A percentile compares a stretch with the other conserved stretches of the same genome.
These are phyloP conservation scores for Spergularia bocconei DNA, from an alignment of 148 eudicot species.

Conservation along the genomic window DNA sequence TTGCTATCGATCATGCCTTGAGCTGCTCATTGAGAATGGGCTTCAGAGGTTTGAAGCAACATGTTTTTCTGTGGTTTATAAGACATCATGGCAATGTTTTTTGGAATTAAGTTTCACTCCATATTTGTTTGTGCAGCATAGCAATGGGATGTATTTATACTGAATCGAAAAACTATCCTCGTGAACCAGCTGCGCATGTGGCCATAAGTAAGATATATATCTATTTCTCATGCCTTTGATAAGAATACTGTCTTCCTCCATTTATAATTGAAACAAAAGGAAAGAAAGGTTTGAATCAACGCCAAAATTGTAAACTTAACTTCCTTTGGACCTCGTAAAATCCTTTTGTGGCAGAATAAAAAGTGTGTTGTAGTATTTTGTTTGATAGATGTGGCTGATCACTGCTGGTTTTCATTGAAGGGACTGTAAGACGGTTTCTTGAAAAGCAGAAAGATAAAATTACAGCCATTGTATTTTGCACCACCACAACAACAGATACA, in stretches of 20 bases:
- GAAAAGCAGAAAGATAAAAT: slow-evolving; percentile 92
- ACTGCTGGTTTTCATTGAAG: slow-evolving; percentile 32
- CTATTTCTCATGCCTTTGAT: not conserved
- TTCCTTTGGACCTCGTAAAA: not conserved
- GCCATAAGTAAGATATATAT: slow-evolving; percentile 74
- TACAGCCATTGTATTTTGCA: slow-evolving; percentile 82
- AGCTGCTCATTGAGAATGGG: slow-evolving; percentile 83
- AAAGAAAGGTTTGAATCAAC: not conserved
- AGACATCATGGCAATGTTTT: not conserved
- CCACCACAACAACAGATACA: slow-evolving; percentile 68
- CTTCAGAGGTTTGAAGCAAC: slow-evolving; percentile 59
- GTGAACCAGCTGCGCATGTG: slow-evolving; percentile 99
- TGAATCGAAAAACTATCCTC: slow-evolving; percentile 93
- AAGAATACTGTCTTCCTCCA: slow-evolving; percentile 1
- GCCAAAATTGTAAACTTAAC: not conserved
- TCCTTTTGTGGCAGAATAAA: not conserved
- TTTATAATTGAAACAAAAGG: not conserved
- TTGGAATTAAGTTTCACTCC: slow-evolving; percentile 9
- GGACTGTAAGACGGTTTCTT: slow-evolving; percentile 92
- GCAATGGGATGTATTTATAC: slow-evolving; percentile 94
- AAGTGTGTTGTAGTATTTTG: not conserved
- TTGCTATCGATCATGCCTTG: slow-evolving; percentile 93
- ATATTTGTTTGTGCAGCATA: slow-evolving; percentile 58
- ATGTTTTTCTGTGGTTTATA: slow-evolving; percentile 16
- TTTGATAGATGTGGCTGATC: slow-evolving; percentile 1